phyloP scores from a whole-genome alignment of 129 eudicot species.

The Sambucus nigra region DNA sequence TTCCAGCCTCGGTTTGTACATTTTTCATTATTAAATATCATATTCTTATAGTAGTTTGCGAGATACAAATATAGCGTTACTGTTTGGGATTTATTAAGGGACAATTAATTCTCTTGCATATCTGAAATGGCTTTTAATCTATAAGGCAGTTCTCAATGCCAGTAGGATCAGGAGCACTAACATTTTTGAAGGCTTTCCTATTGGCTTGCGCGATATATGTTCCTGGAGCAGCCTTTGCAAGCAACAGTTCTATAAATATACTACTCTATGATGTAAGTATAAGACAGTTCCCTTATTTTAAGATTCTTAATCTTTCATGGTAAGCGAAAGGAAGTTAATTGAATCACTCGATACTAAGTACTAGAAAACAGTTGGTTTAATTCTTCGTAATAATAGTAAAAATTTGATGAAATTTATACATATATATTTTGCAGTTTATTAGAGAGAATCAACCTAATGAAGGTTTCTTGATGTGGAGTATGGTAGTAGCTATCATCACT shows the following conservation, averaged over 20 bases:
- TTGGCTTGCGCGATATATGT: conserved; percentile 9
- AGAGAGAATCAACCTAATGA: conserved; percentile 15
- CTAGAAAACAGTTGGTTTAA: too few species aligned
- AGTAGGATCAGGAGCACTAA: conserved; percentile 9
- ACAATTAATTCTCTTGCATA: too few species aligned
- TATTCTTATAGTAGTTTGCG: neutral
- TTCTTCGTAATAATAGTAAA: neutral
- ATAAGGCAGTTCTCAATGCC: conserved; percentile 15
- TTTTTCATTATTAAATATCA: neutral
- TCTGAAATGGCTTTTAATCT: neutral
- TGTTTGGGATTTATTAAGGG: neutral
- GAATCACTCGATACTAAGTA: too few species aligned
- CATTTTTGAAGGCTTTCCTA: conserved; percentile 12
- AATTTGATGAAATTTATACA: neutral
- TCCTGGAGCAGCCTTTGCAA: conserved; percentile 14
- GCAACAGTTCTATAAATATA: conserved; percentile 6
- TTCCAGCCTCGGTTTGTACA: conserved; percentile 7
- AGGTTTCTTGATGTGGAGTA: conserved; percentile 18
- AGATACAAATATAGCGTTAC: neutral
- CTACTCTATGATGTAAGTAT: conserved; percentile 9
- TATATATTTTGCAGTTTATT: conserved; percentile 9
- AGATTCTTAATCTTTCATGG: neutral
- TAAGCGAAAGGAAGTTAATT: too few species aligned
- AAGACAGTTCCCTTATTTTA: neutral
- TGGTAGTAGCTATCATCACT: conserved; percentile 17